Conservation (phyloP, 2,329 filamentous ascomycete genomes). For the Zymoseptoria pseudotritici region DNA sequence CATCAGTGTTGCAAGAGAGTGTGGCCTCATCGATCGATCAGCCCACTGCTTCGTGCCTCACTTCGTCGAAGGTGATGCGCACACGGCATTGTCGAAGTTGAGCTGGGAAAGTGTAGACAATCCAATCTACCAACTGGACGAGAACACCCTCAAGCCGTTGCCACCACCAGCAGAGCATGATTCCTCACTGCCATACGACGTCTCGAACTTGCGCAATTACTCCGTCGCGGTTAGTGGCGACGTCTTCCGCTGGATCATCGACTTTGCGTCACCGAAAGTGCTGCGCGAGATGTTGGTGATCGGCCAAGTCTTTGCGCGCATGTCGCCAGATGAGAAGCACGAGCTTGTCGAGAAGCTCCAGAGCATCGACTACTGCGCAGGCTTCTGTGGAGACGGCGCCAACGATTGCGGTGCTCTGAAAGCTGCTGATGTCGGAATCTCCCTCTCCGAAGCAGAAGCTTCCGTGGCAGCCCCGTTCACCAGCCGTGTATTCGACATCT, state of each 20-base stretch:
- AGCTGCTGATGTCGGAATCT: slow-evolving; percentile 94
- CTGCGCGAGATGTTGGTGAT: slow-evolving; percentile 80
- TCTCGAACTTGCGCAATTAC: slow-evolving; percentile 75
- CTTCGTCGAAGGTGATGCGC: slow-evolving; percentile 70
- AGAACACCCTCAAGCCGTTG: slow-evolving; percentile 71
- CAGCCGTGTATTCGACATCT: slow-evolving; percentile 89
- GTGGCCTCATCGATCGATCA: slow-evolving; percentile 68
- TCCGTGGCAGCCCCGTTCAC: slow-evolving; percentile 98
- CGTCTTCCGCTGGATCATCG: slow-evolving; percentile 92
- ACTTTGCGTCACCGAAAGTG: slow-evolving; percentile 76
- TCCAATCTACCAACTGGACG: slow-evolving; percentile 66
- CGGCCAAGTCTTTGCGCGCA: slow-evolving; percentile 91
- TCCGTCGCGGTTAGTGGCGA: slow-evolving; percentile 85
- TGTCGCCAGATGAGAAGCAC: slow-evolving; percentile 98
- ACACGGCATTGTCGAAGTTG: slow-evolving; percentile 65
- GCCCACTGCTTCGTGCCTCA: slow-evolving; percentile 90
- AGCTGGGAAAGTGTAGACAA: slow-evolving; percentile 96
- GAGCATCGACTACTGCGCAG: slow-evolving; percentile 87
- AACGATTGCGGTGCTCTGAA: slow-evolving; percentile 97
- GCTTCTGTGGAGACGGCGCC: slow-evolving; percentile 94
- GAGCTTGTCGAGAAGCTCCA: slow-evolving; percentile 96
- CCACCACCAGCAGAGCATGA: slow-evolving; percentile 65
- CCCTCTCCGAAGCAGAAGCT: slow-evolving; percentile 91
- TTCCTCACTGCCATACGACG: slow-evolving; percentile 76
- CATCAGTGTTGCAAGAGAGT: slow-evolving; percentile 90